These are phyloP conservation scores for Brassica cretica DNA, from an alignment of 345 rosid genomes.

Conservation along the genomic window DNA sequence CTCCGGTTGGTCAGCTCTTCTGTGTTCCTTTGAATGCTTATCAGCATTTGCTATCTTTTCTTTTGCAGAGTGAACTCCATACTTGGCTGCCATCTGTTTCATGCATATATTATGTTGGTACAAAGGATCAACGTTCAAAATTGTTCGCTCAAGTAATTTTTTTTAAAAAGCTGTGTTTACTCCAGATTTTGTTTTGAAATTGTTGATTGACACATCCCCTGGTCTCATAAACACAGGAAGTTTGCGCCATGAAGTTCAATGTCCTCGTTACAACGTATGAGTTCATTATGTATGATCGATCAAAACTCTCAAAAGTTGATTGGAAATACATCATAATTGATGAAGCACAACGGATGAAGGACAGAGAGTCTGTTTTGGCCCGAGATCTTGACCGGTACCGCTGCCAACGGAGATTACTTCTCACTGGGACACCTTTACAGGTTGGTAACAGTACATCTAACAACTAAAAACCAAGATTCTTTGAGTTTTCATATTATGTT, in stretches of 20 bases:
- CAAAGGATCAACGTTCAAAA: constrained; percentile 90
- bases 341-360: constrained; percentile 99
- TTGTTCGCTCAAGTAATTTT: constrained; percentile 85
- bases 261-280: constrained; percentile 98
- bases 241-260: constrained; percentile 92
- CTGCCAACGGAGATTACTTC: constrained; percentile 98
- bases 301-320: constrained; percentile 95
- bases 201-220: constrained; percentile 30
- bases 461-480: constrained; percentile 19
- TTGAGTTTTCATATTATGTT: constrained; percentile 12
- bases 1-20: constrained; percentile 16
- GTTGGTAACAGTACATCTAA: constrained; percentile 48
- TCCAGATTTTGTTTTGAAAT: constrained; percentile 10
- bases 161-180: constrained; percentile 12
- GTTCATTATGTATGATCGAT: constrained; percentile 97
- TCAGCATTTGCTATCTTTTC: constrained; percentile 14
- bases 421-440: constrained; percentile 99
- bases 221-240: constrained; percentile 64
- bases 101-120: constrained; percentile 95
- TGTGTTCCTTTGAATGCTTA: constrained; percentile 16
- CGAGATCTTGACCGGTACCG: constrained; percentile 99
- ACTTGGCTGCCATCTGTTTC: constrained; percentile 97
- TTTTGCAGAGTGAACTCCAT: constrained; percentile 88
- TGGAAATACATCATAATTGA: constrained; percentile 99
- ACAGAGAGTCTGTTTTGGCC: constrained; percentile 98